phyloP scores from a whole-genome alignment of 805 yeast genomes.

The Sporopachydermia lactativora region DNA sequence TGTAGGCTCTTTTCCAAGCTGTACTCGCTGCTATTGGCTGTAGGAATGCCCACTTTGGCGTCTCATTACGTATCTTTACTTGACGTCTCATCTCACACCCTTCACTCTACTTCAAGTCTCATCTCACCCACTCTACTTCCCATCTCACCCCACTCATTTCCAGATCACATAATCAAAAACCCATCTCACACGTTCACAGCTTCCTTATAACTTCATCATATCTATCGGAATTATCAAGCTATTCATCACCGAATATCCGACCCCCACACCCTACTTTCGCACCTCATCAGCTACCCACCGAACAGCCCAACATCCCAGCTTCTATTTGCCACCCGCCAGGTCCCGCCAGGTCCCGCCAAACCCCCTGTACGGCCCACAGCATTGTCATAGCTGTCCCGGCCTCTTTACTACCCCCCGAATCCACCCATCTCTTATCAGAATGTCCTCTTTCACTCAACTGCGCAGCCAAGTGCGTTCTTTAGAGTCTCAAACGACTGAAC shows the following conservation, averaged over 20 bases:
- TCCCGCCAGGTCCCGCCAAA: not conserved
- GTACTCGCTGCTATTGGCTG: not conserved
- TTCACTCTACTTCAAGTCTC: conserved; percentile 11
- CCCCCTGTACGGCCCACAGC: conserved; percentile 5
- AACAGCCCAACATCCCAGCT: conserved; percentile 4
- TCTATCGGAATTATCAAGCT: too few species aligned
- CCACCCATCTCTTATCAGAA: conserved; percentile 6
- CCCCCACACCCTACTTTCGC: conserved; percentile 3
- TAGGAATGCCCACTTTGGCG: conserved; percentile 11
- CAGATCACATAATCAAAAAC: too few species aligned
- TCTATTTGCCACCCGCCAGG: too few species aligned
- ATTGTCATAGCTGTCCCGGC: conserved; percentile 1
- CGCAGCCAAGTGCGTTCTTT: conserved; percentile 54
- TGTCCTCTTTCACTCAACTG: conserved; percentile 47
- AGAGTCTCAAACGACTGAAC: conserved; percentile 53
- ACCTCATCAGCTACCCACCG: conserved; percentile 3
- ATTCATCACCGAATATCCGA: too few species aligned
- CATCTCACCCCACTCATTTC: conserved; percentile 6
- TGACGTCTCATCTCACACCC: conserved; percentile 24
- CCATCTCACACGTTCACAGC: too few species aligned
- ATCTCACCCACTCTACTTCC: conserved; percentile 6
- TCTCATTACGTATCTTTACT: conserved; percentile 21
- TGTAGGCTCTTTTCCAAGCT: not conserved
- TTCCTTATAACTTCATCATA: too few species aligned
- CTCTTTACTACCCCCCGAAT: not conserved